These are phyloP conservation scores for Malassezia brasiliensis DNA, from an alignment of 1,284 basidiomycete genomes.

Conservation along the genomic window DNA sequence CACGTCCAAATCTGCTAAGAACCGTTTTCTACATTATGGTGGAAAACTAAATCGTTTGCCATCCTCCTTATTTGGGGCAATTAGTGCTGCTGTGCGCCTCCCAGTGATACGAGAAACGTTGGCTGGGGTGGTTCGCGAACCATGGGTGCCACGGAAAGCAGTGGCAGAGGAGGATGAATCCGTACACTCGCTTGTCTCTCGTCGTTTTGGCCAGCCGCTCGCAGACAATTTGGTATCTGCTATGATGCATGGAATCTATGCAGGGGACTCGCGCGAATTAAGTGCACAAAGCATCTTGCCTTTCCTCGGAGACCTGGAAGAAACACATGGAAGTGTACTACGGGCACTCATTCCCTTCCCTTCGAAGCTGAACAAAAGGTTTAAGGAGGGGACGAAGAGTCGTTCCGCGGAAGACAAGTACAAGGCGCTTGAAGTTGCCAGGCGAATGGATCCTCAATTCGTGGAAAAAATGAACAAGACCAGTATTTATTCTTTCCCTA, in stretches of 20 bases:
- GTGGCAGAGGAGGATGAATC: conserved; percentile 59
- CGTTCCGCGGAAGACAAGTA: conserved; percentile 12
- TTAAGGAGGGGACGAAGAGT: not conserved
- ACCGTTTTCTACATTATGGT: conserved; percentile 63
- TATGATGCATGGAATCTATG: conserved; percentile 85
- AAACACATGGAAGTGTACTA: conserved; percentile 61
- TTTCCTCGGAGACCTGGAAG: conserved; percentile 61
- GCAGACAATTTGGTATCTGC: conserved; percentile 70
- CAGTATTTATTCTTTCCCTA: conserved; percentile 68
- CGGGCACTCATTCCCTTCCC: conserved; percentile 55
- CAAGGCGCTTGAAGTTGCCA: conserved; percentile 28
- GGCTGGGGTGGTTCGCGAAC: conserved; percentile 53
- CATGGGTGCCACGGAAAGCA: conserved; percentile 51
- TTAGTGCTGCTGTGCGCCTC: conserved; percentile 30
- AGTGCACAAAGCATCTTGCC: conserved; percentile 71
- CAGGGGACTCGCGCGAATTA: conserved; percentile 65
- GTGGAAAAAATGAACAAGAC: conserved; percentile 56
- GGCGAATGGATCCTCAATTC: conserved; percentile 50
- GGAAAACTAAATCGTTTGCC: conserved; percentile 53
- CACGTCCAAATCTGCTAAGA: conserved; percentile 61
- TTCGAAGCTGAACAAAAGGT: conserved; percentile 14
- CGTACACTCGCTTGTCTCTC: conserved; percentile 65
- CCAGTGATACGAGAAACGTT: conserved; percentile 30
- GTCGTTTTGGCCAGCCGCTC: conserved; percentile 65
- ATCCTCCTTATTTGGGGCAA: conserved; percentile 51